Conservation (phyloP, 441 rosid species). For the Lagerstroemia fauriei region DNA sequence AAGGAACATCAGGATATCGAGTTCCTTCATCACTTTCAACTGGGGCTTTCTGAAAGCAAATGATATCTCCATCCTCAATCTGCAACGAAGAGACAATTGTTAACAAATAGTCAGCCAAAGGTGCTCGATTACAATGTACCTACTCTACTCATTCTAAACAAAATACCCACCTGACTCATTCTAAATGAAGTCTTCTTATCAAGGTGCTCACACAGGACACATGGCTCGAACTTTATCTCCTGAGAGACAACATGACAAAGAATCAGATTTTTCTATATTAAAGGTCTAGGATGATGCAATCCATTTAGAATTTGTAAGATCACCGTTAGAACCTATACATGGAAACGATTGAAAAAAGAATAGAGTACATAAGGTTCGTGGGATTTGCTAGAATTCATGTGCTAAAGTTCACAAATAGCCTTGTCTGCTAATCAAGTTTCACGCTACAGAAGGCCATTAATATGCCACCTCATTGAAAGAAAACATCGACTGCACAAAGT, state of each 20-base stretch:
- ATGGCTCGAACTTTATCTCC: conserved; percentile 95
- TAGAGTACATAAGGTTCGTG: not conserved
- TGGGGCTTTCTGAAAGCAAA: conserved; percentile 83
- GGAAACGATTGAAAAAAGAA: not conserved
- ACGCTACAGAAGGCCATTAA: not conserved
- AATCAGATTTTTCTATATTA: not conserved
- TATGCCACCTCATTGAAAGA: not conserved
- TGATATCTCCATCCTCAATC: conserved; percentile 97
- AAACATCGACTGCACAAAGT: not conserved
- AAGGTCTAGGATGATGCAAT: not conserved
- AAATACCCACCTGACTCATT: conserved; percentile 62
- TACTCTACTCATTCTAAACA: conserved; percentile 72
- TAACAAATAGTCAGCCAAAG: conserved; percentile 17
- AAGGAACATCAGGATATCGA: conserved; percentile 76
- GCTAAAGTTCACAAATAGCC: not conserved
- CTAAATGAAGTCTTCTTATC: conserved; percentile 76
- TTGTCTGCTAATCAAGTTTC: not conserved
- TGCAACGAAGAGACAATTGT: conserved; percentile 35
- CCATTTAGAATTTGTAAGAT: not conserved
- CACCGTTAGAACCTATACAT: not conserved
- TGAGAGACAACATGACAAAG: conserved; percentile 30
- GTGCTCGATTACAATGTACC: not conserved
- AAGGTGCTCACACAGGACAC: conserved; percentile 92
- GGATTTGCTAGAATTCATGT: not conserved
- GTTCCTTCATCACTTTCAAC: conserved; percentile 53